Evolutionary conservation across 2,329 filamentous ascomycete genomes (phyloP).

Genomic region (Stagonosporopsis rhizophila): DNA sequence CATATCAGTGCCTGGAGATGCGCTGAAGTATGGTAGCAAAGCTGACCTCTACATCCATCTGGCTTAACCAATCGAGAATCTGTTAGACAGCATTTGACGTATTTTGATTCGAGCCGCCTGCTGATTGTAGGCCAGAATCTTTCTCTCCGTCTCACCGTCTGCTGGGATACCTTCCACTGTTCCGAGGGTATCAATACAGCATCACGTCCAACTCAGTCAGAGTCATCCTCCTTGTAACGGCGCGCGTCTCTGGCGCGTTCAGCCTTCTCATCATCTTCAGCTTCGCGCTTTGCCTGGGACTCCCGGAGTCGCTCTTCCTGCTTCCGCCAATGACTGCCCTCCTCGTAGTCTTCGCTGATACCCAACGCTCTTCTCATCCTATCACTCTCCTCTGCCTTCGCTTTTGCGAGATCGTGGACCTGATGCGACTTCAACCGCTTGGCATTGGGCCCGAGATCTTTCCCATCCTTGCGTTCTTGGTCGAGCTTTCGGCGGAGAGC

Average conservation of each 20-base stretch:
- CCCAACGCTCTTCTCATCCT: slow-evolving; percentile 83
- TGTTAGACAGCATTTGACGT: background rate
- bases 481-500: slow-evolving; percentile 69
- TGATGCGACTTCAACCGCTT: slow-evolving; percentile 85
- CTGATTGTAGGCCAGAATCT: background rate
- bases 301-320: slow-evolving; percentile 74
- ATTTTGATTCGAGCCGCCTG: background rate
- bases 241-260: slow-evolving; percentile 35
- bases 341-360: slow-evolving; percentile 84
- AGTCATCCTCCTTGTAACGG: slow-evolving; percentile 37
- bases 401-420: slow-evolving; percentile 93
- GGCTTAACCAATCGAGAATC: background rate
- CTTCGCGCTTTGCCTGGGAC: slow-evolving; percentile 50
- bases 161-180: background rate
- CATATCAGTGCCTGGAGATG: slow-evolving; percentile 1
- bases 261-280: slow-evolving; percentile 42
- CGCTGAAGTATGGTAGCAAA: background rate
- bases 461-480: slow-evolving; percentile 51
- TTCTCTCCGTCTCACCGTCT: background rate
- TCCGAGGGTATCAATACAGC: background rate
- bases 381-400: slow-evolving; percentile 96
- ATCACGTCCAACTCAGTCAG: slow-evolving; percentile 28
- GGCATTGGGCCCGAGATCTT: slow-evolving; percentile 47
- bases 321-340: slow-evolving; percentile 83
- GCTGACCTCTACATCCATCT: slow-evolving; percentile 4